Evolutionary conservation across 1,284 basidiomycete species (phyloP), one percentile per base, ranked within the genome.

Genomic region (Ustilago curta): DNA sequence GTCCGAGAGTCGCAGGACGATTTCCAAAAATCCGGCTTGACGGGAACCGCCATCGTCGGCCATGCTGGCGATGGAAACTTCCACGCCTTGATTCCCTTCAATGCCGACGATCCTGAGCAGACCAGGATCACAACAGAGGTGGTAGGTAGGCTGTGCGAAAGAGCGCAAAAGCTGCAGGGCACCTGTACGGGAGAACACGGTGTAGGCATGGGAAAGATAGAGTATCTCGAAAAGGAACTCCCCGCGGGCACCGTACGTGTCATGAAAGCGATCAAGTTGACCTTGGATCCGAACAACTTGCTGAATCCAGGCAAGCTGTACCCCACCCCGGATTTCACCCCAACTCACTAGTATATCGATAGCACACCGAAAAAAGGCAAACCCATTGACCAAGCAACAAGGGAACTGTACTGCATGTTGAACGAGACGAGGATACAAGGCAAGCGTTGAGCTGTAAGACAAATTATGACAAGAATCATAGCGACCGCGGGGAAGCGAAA

Each of bases 41-140:
- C 45, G 0, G 60, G 58, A 0, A 71, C 90, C 1, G 89, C 89
- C 0, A 90, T 92, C 42, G 88, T 91, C 11, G 93, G 93, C 1
- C 93, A 95, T 78, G 92, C 93, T 0, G 94, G 93, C 1, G 94
- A 95, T 83, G 93, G 93, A 85, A 87, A 88, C 79, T 87, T 80
- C 31, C 84, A 85, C 70, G 74, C 70, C 2, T 42, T 81, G 29
- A 64, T 81, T 37, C 58, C 77, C n/a, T 80, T 76, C 49, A 60
- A 76, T n/a, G 63, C 76, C 47, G 42, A 27, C 18, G 70, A 67
- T 42, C 51, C 59, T 0, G 59, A 59, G 53, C 66, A 82, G 69
- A 52, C 78, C 19, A 39, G 79, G 66, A 80, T 78, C 29, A 85
- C 86, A n/a, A 83, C 84, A 53, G 84, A 83, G 14, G 86, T 86